These are phyloP conservation scores for Solanum neorickii DNA, from an alignment of 257 asterid species.

Conservation along the genomic window DNA sequence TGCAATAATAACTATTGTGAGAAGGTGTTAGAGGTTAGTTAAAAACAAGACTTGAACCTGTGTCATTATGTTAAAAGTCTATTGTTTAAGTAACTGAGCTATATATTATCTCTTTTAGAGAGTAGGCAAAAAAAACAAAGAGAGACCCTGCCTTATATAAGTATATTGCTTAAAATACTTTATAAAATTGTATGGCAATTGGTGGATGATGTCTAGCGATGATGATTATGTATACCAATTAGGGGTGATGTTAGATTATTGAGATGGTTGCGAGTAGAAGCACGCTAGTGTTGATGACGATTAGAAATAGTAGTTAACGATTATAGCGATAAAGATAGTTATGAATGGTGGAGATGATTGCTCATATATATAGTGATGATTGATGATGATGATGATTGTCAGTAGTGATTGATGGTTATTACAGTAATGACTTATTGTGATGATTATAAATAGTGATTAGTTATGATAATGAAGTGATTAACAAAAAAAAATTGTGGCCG, in stretches of 20 bases:
- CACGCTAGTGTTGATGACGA: neutral
- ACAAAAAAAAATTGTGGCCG: neutral
- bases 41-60: rapidly evolving
- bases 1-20: neutral
- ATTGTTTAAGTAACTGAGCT: too few species aligned
- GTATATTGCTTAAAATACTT: neutral
- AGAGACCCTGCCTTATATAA: neutral
- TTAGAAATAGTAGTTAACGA: neutral
- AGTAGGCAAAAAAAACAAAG: neutral
- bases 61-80: neutral
- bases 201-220: neutral
- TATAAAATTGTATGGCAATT: neutral
- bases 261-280: neutral
- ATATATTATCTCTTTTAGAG: too few species aligned
- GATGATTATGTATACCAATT: neutral
- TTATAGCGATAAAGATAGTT: neutral
- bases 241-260: neutral
- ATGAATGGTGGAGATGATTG: too few species aligned
- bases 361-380: neutral
- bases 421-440: too few species aligned
- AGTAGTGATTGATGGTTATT: neutral
- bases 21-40: rapidly evolving
- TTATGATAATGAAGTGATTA: neutral
- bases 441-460: neutral
- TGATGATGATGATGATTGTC: neutral